Evolutionary conservation across 768 basidiomycete genomes (phyloP).

Genomic region (Podaxis pistillaris): DNA sequence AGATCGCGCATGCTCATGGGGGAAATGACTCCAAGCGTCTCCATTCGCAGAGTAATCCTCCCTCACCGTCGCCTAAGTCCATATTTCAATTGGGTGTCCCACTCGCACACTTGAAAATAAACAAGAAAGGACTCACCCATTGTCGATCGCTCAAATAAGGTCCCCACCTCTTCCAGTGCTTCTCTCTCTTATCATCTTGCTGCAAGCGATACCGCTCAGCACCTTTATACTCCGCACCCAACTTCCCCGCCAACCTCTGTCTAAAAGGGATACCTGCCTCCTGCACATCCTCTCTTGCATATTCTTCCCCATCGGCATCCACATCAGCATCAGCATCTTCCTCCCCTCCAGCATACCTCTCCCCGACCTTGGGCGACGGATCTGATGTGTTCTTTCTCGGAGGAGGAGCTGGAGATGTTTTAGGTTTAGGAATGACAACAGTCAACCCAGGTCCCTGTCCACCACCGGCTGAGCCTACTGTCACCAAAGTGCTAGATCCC

Average conservation of each 20-base stretch:
- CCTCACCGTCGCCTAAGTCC: conserved; percentile 84
- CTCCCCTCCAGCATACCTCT: not conserved
- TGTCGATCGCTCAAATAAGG: conserved; percentile 97
- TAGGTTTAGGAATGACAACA: conserved; percentile 69
- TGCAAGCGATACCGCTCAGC: conserved; percentile 83
- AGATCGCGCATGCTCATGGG: conserved; percentile 89
- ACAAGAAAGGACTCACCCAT: conserved; percentile 66
- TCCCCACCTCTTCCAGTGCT: conserved; percentile 99
- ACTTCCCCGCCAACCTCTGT: conserved; percentile 57
- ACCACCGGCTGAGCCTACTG: conserved; percentile 9
- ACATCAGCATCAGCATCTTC: conserved; percentile 16
- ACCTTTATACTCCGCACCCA: conserved; percentile 75
- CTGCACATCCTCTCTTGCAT: conserved; percentile 17
- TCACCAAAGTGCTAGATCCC: conserved; percentile 7
- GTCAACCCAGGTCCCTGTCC: conserved; percentile 39
- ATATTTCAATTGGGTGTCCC: not conserved
- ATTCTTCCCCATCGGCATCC: conserved; percentile 18
- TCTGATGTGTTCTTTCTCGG: conserved; percentile 43
- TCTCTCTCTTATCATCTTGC: conserved; percentile 75
- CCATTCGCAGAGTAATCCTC: conserved; percentile 98
- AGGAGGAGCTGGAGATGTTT: conserved; percentile 37
- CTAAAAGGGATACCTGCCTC: conserved; percentile 42
- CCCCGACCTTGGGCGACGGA: conserved; percentile 28
- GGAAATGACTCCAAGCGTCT: conserved; percentile 95
- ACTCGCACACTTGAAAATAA: not conserved